Percentiles rank a stretch among this genome's conserved stretches.
These are phyloP conservation scores for Aethionema arabicum DNA, from an alignment of 345 rosid species.

Conservation along the genomic window DNA sequence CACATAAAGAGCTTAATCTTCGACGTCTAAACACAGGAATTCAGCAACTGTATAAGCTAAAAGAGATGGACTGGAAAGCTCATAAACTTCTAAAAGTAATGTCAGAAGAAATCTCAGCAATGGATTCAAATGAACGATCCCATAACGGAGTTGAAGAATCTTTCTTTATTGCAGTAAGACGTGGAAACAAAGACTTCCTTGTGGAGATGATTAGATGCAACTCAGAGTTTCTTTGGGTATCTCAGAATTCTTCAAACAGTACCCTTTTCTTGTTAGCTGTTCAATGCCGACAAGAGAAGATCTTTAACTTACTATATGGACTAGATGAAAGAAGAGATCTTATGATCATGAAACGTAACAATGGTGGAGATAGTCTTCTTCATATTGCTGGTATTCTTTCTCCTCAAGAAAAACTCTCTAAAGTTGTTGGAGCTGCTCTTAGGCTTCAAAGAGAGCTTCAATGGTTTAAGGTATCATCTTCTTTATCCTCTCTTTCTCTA, in stretches of 20 bases:
- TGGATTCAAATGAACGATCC: background rate
- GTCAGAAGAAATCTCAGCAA: too few species aligned
- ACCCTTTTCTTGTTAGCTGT: background rate
- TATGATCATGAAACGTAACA: slow-evolving; percentile 3
- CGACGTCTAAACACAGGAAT: background rate
- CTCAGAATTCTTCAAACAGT: background rate
- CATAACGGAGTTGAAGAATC: background rate
- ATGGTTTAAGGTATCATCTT: slow-evolving; percentile 11
- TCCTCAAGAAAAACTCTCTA: slow-evolving; percentile 4
- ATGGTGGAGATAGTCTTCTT: slow-evolving; percentile 6
- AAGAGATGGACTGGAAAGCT: background rate
- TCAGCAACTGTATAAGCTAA: background rate
- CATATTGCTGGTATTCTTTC: slow-evolving; percentile 17
- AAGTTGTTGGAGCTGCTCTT: slow-evolving; percentile 23
- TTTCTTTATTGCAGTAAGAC: background rate
- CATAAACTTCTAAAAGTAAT: too few species aligned
- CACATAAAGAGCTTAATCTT: too few species aligned
- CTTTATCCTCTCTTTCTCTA: background rate
- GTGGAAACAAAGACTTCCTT: background rate
- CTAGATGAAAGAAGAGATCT: slow-evolving; percentile 10
- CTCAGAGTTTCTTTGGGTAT: background rate
- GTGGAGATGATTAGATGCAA: background rate
- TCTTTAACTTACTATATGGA: slow-evolving; percentile 21
- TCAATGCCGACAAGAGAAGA: slow-evolving; percentile 6
- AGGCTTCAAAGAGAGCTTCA: slow-evolving; percentile 22